These are phyloP conservation scores for Protomyces inouyei DNA, from an alignment of 1,139 yeast species.

Conservation along the genomic window DNA sequence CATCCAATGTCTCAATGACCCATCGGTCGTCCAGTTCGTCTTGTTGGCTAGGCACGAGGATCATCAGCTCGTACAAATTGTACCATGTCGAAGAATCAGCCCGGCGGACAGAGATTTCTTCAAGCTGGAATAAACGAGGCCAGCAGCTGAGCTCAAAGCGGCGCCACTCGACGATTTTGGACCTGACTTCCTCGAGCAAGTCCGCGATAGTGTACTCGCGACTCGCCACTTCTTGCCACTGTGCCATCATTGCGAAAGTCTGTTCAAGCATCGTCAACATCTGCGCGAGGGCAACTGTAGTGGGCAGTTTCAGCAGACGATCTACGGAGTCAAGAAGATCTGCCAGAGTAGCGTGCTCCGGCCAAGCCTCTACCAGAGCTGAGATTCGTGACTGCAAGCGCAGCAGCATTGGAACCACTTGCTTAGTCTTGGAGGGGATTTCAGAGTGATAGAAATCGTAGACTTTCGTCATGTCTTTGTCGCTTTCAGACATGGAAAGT, in stretches of 20 bases:
- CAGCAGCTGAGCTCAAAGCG: conserved; percentile 78
- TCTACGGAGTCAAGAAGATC: conserved; percentile 61
- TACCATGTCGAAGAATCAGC: conserved; percentile 84
- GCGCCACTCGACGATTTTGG: conserved; percentile 83
- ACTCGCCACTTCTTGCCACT: conserved; percentile 93
- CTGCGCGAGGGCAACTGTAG: conserved; percentile 68
- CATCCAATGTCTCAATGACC: conserved; percentile 52
- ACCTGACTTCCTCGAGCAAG: conserved; percentile 56
- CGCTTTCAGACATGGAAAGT: background rate
- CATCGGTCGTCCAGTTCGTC: conserved; percentile 38
- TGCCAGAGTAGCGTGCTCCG: conserved; percentile 85
- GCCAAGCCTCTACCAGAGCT: conserved; percentile 69
- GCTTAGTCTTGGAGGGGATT: conserved; percentile 55
- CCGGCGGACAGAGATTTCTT: conserved; percentile 52
- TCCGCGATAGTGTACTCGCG: conserved; percentile 60
- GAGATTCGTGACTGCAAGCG: conserved; percentile 48
- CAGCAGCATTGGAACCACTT: conserved; percentile 39
- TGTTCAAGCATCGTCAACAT: conserved; percentile 81
- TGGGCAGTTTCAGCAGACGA: conserved; percentile 62
- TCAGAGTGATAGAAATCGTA: conserved; percentile 69
- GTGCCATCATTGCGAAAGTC: conserved; percentile 70
- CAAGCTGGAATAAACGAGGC: conserved; percentile 68
- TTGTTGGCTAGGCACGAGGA: conserved; percentile 36
- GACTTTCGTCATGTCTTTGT: background rate
- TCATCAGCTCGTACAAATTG: conserved; percentile 70